Evolutionary conservation across 192 early-diverging fungal species (phyloP), one percentile per base, ranked within the genome.

Genomic region (Backusella sp.): DNA sequence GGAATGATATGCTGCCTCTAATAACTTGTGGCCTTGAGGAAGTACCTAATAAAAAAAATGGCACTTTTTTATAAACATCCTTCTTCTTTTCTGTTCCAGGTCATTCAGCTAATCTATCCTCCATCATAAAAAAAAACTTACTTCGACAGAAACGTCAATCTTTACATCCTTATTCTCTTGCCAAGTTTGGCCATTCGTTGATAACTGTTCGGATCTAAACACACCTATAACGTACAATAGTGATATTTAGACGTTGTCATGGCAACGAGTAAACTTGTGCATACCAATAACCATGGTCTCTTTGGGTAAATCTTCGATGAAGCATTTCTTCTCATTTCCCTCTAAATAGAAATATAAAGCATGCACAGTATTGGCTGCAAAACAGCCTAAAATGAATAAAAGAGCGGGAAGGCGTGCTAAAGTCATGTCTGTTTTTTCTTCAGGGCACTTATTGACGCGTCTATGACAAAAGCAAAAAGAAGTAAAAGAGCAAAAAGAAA

Each of bases 341-440:
- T 95, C 96, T 19, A 98, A 89, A 77, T 97, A 98, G 78, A 99
- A 98, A 82, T 98, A 94, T 71, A 99, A 87, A 14, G 90, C 92
- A 39, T 83, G 36, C 12, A 70, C 39, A 26, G 39, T 21, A 26
- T 62, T 71, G 35, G 70, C 70, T 59, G 53, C 53, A 26, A 59
- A 59, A 26, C 53, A 59, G 3, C 53, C 23, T 12, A 59, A 59
- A 59, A 59, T 59, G 17, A 59, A 59, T 26, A 59, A 59, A 59
- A 59, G 53, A 59, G 53, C 53, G 11, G 53, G 53, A 59, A 59
- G 26, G 53, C 53, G 53, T 23, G 53, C 53, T 26, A 59, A 23
- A 23, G 23, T 9, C 53, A 59, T 59, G 53, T 59, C 53, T 59
- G 6, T 49, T 49, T 32, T 32, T 49, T 49, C 15, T 49, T 49